These are phyloP conservation scores for Solanum chacoense DNA, from an alignment of 305 asterid genomes.

Conservation along the genomic window DNA sequence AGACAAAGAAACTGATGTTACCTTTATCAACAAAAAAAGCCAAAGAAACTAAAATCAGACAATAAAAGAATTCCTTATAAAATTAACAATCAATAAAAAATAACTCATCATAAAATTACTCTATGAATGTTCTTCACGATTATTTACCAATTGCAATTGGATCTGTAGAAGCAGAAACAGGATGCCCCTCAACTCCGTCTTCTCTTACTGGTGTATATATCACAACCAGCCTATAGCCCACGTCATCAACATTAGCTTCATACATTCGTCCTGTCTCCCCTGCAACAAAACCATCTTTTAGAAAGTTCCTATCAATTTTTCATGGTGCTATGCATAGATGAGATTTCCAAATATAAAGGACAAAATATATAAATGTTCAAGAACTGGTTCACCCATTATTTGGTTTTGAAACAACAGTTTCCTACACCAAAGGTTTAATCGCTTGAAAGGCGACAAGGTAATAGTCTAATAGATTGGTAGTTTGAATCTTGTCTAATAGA, in stretches of 20 bases:
- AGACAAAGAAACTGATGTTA: neutral
- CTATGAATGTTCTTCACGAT: neutral
- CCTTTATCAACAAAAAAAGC: neutral
- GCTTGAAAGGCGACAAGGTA: neutral
- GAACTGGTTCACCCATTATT: neutral
- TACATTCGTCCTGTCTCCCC: conserved; percentile 99
- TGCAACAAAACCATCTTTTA: conserved; percentile 22
- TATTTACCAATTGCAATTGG: conserved; percentile 80
- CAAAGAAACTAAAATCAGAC: neutral
- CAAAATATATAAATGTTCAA: neutral
- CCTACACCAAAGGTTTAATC: neutral
- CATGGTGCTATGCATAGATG: neutral
- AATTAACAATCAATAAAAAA: neutral
- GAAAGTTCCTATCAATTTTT: neutral
- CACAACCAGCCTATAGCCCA: conserved; percentile 91
- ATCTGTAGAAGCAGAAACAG: conserved; percentile 93
- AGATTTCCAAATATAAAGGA: neutral
- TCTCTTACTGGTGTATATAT: conserved; percentile 90
- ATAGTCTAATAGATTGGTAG: neutral
- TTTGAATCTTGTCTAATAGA: neutral
- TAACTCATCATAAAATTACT: neutral
- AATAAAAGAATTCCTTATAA: neutral
- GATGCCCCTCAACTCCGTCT: conserved; percentile 92
- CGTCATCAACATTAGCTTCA: conserved; percentile 99
- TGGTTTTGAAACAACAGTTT: neutral